phyloP scores from a whole-genome alignment of 2,329 filamentous ascomycete genomes.

The Trichophaea hybrida region DNA sequence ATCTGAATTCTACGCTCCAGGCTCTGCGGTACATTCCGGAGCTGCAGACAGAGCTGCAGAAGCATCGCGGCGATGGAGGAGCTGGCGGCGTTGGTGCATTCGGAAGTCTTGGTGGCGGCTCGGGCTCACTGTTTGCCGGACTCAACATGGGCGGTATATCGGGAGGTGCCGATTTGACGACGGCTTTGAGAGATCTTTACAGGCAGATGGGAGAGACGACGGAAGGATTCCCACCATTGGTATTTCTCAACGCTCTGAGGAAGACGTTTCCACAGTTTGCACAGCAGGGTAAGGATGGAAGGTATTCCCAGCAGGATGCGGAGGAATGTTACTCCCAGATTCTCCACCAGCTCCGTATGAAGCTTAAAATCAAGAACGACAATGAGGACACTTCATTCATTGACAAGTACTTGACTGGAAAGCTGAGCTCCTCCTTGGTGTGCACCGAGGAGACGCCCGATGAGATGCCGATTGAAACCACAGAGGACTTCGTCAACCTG shows the following conservation, averaged over 20 bases:
- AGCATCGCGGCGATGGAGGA: constrained; percentile 40
- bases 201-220: constrained; percentile 82
- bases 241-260: constrained; percentile 70
- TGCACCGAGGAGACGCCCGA: constrained; percentile 71
- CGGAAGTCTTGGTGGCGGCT: constrained; percentile 12
- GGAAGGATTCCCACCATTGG: constrained; percentile 66
- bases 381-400: constrained; percentile 53
- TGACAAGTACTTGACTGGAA: constrained; percentile 78
- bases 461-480: constrained; percentile 48
- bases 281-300: constrained; percentile 66
- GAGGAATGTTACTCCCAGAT: constrained; percentile 98
- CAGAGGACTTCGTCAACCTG: constrained; percentile 75
- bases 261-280: constrained; percentile 80
- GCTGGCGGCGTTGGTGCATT: constrained; percentile 10
- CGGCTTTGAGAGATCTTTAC: constrained; percentile 68
- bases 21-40: constrained; percentile 78
- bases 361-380: constrained; percentile 50
- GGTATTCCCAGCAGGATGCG: constrained; percentile 93
- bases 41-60: constrained; percentile 61
- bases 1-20: constrained; percentile 95
- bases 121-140: constrained; percentile 18
- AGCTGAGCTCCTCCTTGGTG: constrained; percentile 61
- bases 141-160: constrained; percentile 10
- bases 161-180: constrained; percentile 48
- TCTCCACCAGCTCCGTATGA: constrained; percentile 64